Evolutionary conservation across 257 asterid genomes (phyloP), one percentile per base, ranked within the genome.

Genomic region (Nemophila menziesii): DNA sequence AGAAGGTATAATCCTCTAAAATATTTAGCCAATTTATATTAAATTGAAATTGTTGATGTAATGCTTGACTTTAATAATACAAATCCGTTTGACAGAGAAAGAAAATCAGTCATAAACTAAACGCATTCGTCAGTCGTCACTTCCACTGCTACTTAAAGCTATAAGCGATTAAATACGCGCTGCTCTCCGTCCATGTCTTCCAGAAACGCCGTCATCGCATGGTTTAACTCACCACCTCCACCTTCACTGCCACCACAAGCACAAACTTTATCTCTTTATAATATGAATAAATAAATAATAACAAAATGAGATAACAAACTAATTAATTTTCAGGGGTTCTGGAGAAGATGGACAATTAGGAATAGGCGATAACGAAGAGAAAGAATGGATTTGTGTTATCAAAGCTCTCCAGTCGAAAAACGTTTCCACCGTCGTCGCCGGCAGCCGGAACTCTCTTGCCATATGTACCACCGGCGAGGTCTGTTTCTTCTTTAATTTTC

Each of bases 281-380:
- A 10, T 4, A 26, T 4, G 10, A 26, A 26, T 4, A 26, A 26
- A 26, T 5, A 26, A 5, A 26, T 5, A 26, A 26, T 4, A 26
- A 26, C 13, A 36, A 3, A 18, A 37, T 16, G 47, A 45, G 36
- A 47, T 23, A 33, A 16, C 38, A 29, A 53, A 45, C 21, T 45
- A 38, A 45, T 49, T 48, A 41, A 15, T 59, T 48, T 54, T 19
- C 72, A 89, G 98, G 98, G 98, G 96, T 56, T 80, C 98, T 12
- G 96, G 98, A 51, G 98, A 89, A 70, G 98, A 90, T 61, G 98
- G 98, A 8, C 98, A 90, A 66, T 52, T 90, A 20, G 98, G 98
- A 44, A 76, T 74, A 11, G 98, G 98, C 19, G 71, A 55, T 52
- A 63, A 66, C 37, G 98, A 85, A 40, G 98, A 90, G 80, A 74